These are phyloP conservation scores for Amaranthus cruentus DNA, from an alignment of 148 eudicot genomes.

Conservation along the genomic window DNA sequence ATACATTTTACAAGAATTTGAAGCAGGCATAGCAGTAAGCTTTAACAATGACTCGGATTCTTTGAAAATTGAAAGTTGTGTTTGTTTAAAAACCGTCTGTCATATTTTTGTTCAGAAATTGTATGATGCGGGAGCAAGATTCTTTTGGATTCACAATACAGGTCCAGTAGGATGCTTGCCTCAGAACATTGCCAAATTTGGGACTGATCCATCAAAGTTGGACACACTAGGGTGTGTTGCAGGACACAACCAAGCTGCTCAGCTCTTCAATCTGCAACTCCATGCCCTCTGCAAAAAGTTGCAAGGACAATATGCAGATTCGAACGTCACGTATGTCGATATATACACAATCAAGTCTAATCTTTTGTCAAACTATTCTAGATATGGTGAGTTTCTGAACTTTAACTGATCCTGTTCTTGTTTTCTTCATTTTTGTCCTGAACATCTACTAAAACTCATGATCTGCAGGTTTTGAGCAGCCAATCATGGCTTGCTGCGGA, in stretches of 20 bases:
- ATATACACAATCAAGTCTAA: slow-evolving; percentile 69
- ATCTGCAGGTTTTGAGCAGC: slow-evolving; percentile 76
- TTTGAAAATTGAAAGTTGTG: not conserved
- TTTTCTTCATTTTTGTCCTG: not conserved
- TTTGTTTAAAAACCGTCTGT: not conserved
- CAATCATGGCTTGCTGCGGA: slow-evolving; percentile 84
- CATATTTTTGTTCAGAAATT: slow-evolving; percentile 36
- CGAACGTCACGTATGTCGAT: slow-evolving; percentile 74
- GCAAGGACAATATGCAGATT: slow-evolving; percentile 60
- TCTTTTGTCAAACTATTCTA: slow-evolving; percentile 73
- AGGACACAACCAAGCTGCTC: slow-evolving; percentile 81
- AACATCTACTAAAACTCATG: not conserved
- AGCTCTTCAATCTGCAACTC: slow-evolving; percentile 76
- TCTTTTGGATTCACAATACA: slow-evolving; percentile 91
- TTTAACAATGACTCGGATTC: not conserved
- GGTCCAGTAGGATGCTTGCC: slow-evolving; percentile 93
- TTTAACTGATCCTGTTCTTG: not conserved
- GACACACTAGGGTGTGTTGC: slow-evolving; percentile 78
- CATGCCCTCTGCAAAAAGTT: slow-evolving; percentile 64
- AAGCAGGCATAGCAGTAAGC: slow-evolving; percentile 64
- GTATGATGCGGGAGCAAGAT: slow-evolving; percentile 80
- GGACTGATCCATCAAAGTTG: slow-evolving; percentile 62
- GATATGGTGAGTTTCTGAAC: slow-evolving; percentile 55
- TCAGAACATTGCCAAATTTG: slow-evolving; percentile 67
- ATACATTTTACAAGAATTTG: slow-evolving; percentile 61